Evolutionary conservation across 2,329 filamentous ascomycete species (phyloP).

Genomic region (Sclerotinia subarctica): DNA sequence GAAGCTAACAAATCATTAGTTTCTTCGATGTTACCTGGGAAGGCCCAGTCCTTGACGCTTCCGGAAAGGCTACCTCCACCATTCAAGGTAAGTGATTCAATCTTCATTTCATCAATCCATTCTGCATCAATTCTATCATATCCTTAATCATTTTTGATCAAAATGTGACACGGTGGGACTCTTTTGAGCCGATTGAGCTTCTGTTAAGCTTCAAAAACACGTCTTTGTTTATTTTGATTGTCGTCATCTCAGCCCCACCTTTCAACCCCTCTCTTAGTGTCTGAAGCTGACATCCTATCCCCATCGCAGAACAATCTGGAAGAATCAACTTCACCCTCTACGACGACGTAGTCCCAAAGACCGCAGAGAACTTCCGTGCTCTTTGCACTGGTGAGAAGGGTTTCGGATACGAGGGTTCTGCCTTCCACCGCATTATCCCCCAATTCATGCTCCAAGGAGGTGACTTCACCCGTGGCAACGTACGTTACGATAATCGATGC

Average conservation of each 20-base stretch:
- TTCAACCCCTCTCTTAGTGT: conserved; percentile 18
- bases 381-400: conserved; percentile 84
- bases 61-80: conserved; percentile 51
- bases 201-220: conserved; percentile 15
- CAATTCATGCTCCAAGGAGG: conserved; percentile 95
- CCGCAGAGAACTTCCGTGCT: conserved; percentile 91
- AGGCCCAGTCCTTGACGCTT: conserved; percentile 65
- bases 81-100: conserved; percentile 55
- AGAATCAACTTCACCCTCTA: conserved; percentile 88
- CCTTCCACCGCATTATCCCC: conserved; percentile 91
- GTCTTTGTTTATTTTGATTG: conserved; percentile 26
- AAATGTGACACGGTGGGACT: no score
- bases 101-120: conserved; percentile 13
- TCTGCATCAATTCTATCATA: conserved; percentile 9
- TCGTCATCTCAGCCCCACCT: conserved; percentile 25
- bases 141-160: neutral
- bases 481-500: conserved; percentile 46
- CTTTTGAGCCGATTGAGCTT: conserved; percentile 16
- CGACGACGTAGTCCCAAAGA: conserved; percentile 79
- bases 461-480: conserved; percentile 91
- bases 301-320: conserved; percentile 57
- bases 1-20: conserved; percentile 40
- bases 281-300: conserved; percentile 30
- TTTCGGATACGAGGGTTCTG: conserved; percentile 76
- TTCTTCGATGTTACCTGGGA: conserved; percentile 74